These are phyloP conservation scores for Candida gorgasii DNA, from an alignment of 805 yeast genomes.

Conservation along the genomic window DNA sequence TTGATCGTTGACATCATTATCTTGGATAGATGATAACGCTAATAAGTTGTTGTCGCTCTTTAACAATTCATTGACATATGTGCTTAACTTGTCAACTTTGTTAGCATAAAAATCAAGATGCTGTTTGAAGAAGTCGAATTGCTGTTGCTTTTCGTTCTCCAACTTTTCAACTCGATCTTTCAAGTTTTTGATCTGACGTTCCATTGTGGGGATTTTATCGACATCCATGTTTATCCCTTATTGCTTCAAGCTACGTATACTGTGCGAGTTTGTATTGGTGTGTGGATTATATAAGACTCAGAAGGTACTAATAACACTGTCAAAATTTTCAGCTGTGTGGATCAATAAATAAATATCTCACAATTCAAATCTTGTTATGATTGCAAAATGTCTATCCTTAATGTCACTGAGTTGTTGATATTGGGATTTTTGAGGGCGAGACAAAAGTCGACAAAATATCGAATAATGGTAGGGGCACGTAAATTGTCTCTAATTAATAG, in stretches of 20 bases:
- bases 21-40: conserved; percentile 19
- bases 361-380: conserved; percentile 6
- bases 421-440: conserved; percentile 8
- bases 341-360: conserved; percentile 5
- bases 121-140: conserved; percentile 36
- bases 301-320: no score
- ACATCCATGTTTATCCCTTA: conserved; percentile 6
- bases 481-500: no score
- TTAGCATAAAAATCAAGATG: conserved; percentile 38
- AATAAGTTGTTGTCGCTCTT: conserved; percentile 30
- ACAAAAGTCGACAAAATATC: conserved; percentile 11
- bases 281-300: no score
- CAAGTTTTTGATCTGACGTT: conserved; percentile 14
- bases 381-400: conserved; percentile 12
- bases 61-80: conserved; percentile 31
- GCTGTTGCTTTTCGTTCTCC: conserved; percentile 34
- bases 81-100: conserved; percentile 40
- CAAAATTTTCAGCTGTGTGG: conserved; percentile 2
- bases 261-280: no score
- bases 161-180: conserved; percentile 19
- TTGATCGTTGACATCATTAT: conserved; percentile 18
- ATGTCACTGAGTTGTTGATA: conserved; percentile 11
- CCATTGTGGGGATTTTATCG: conserved; percentile 9
- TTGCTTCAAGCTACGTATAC: no score
- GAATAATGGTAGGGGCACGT: conserved; percentile 7